A percentile compares a stretch with the other conserved stretches of the same genome.
phyloP scores from a whole-genome alignment of 2,329 filamentous ascomycete genomes.

The Diaporthe amygdali region DNA sequence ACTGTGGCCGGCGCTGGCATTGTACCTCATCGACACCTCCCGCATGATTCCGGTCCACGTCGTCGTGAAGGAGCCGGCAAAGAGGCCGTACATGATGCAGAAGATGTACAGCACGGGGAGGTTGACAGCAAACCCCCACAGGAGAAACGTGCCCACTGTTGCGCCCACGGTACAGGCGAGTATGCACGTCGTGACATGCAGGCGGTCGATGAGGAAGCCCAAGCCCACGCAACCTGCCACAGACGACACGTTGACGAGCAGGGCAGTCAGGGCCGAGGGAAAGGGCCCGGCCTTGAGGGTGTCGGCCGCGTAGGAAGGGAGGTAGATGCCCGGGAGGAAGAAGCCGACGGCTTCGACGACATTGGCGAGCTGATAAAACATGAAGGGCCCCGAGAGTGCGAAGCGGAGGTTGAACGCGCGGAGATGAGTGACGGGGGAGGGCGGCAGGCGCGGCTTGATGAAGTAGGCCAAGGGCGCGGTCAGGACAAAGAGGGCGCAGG shows the following conservation, averaged over 20 bases:
- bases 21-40: conserved; percentile 38
- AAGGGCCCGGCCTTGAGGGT: conserved; percentile 48
- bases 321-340: conserved; percentile 66
- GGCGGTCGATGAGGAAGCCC: conserved; percentile 59
- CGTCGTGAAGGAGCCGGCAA: conserved; percentile 66
- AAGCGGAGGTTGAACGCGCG: conserved; percentile 52
- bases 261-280: conserved; percentile 59
- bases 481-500: conserved; percentile 51
- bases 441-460: conserved; percentile 58
- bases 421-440: conserved; percentile 37
- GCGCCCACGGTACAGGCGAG: conserved; percentile 62
- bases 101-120: conserved; percentile 62
- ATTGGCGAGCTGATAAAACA: conserved; percentile 62
- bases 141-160: conserved; percentile 57
- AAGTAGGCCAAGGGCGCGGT: conserved; percentile 60
- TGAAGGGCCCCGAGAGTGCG: conserved; percentile 55
- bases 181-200: conserved; percentile 58
- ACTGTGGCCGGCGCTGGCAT: conserved; percentile 25
- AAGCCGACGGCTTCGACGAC: conserved; percentile 64
- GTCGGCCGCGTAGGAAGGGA: conserved; percentile 59
- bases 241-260: conserved; percentile 63
- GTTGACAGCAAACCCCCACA: conserved; percentile 65
- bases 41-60: conserved; percentile 65
- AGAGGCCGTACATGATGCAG: conserved; percentile 68
- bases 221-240: conserved; percentile 64